Evolutionary conservation across 192 early-diverging fungal genomes (phyloP), one percentile per base, ranked within the genome.

Genomic region (Coemansia sp.): DNA sequence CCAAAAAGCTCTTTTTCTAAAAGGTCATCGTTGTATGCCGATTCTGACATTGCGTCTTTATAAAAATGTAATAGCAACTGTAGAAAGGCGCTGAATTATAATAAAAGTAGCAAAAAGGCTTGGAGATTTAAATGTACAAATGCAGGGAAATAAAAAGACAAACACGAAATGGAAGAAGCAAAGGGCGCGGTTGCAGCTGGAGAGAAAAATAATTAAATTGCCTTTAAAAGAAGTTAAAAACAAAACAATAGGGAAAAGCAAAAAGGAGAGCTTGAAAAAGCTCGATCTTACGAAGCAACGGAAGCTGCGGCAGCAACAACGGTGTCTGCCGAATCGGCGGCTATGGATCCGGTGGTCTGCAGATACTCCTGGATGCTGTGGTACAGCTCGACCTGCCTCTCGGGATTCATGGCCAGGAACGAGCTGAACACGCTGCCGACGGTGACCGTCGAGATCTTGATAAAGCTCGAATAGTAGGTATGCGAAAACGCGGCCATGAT

Each of bases 401-500:
- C 67, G 0, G 75, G 24, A 23, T 65, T 67, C 56, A 84, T 61
- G 14, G 58, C 66, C 35, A 73, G 42, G 45, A 84, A 72, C 39
- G 75, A 71, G 53, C 64, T 69, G 28, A 84, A 71, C 62, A 83
- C 56, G 20, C 55, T 47, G 61, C 69, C 68, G 0, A 75, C 78
- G 6, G 70, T 77, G 24, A 81, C 62, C 6, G 71, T 69, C 16
- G 69, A 71, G 34, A 89, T 84, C 78, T 90, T 90, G 65, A 91
- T 87, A 54, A 98, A 98, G 56, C 87, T 90, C 58, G 86, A 82
- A 65, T 89, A 93, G 72, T 98, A 97, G 67, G 95, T 87, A 70
- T 89, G 89, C 35, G 93, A 89, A 69, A 98, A 97, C 30, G 91
- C 76, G 1, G 90, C 93, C 94, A 97, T 98, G 56, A 98, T 75